Conservation (phyloP, 495 filamentous ascomycete species). For the Aspergillus leporis region DNA sequence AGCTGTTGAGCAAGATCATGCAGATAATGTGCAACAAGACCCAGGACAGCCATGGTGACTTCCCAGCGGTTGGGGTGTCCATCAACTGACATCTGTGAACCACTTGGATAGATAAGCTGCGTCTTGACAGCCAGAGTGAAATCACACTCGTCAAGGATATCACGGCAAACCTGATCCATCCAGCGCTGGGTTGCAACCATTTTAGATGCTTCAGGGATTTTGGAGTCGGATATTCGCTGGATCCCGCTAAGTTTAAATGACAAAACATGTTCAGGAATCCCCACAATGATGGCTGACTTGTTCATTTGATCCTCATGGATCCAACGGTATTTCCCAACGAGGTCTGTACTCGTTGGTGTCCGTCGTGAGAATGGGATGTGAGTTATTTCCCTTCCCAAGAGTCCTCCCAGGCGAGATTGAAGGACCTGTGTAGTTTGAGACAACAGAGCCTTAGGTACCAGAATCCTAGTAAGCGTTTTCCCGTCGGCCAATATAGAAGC, state of each 20-base stretch:
- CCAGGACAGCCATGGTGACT: conserved; percentile 53
- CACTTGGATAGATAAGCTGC: conserved; percentile 70
- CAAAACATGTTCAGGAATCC: conserved; percentile 68
- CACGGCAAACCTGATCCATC: conserved; percentile 44
- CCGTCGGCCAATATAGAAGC: conserved; percentile 56
- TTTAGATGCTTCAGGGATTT: conserved; percentile 12
- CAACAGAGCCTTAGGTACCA: conserved; percentile 63
- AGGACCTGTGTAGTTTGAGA: conserved; percentile 63
- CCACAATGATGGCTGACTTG: conserved; percentile 54
- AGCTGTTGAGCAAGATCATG: conserved; percentile 21
- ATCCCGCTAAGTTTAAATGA: conserved; percentile 68
- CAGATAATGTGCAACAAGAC: conserved; percentile 36
- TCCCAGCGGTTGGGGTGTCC: conserved; percentile 61
- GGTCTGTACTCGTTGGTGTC: conserved; percentile 22
- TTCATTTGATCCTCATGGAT: conserved; percentile 49
- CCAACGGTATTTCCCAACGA: conserved; percentile 10
- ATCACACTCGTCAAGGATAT: conserved; percentile 67
- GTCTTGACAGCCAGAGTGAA: conserved; percentile 59
- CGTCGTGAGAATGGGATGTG: conserved; percentile 63
- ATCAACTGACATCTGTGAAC: conserved; percentile 54
- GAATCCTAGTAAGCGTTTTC: conserved; percentile 51
- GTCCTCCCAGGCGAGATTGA: conserved; percentile 55
- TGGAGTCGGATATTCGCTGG: conserved; percentile 41
- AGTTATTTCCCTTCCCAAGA: conserved; percentile 57
- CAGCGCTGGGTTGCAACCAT: conserved; percentile 36